Evolutionary conservation across 192 early-diverging fungal genomes (phyloP), one percentile per base, ranked within the genome.

Genomic region (Oehlia diaphana): DNA sequence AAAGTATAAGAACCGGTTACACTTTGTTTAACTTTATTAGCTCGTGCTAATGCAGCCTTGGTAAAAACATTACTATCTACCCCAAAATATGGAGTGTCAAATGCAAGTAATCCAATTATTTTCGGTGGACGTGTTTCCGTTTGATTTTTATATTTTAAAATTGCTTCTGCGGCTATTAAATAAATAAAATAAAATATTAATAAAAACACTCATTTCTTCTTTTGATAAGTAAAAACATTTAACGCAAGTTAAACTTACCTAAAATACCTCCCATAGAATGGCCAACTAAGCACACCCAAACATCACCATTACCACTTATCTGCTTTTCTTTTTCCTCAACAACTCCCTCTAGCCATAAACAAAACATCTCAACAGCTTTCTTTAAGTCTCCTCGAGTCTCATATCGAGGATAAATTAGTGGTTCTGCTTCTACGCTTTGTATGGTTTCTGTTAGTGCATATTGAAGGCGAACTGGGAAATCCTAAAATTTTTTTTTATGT

Each of bases 181-280:
- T 69, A 50, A n/a, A 12, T 31, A 66, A 77, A 47, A 49, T 49
- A 44, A 61, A 23, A 37, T 26, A 33, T 33, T 37, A n/a, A 5
- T 49, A 53, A 1, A 39, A 2, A 42, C 9, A 35, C 4, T 21
- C 4, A 50, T 21, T 14, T 63, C 0, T n/a, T 50, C 39, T 7
- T 26, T 39, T 28, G 19, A n/a, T 49, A 9, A 50, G 35, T 10
- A 49, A 47, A 33, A 33, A 0, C 28, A 3, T 12, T 39, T 35
- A 5, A n/a, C n/a, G n/a, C n/a, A n/a, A n/a, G n/a, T n/a, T n/a
- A 19, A n/a, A 21, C 74, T 80, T 89, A 91, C 90, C 87, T 19
- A 90, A 85, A 74, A 91, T 82, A 19, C 90, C 90, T 70, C 90
- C 90, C 88, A 91, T 90, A 8, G 89, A 90, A 79, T 91, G 84